phyloP scores from a whole-genome alignment of 345 rosid species.

The Boechera retrofracta region DNA sequence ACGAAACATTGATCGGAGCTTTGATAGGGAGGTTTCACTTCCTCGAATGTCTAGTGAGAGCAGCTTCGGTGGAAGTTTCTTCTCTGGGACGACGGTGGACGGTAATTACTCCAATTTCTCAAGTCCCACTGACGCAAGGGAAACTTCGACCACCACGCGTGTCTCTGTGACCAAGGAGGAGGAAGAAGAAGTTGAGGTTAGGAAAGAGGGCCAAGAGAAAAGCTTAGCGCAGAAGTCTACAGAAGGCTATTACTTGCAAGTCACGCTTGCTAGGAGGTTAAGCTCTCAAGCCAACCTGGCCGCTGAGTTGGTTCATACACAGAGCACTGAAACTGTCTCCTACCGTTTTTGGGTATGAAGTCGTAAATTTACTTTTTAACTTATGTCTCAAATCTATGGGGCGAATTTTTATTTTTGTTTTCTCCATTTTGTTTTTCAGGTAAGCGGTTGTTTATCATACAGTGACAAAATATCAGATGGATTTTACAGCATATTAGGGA shows the following conservation, averaged over 20 bases:
- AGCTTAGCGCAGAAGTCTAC: slow-evolving; percentile 53
- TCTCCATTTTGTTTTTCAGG: slow-evolving; percentile 53
- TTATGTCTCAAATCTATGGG: background rate
- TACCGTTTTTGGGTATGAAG: slow-evolving; percentile 83
- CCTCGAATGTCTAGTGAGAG: slow-evolving; percentile 85
- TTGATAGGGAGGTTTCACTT: slow-evolving; percentile 72
- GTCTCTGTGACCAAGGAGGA: slow-evolving; percentile 50
- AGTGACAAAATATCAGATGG: slow-evolving; percentile 88
- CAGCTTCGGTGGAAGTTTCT: slow-evolving; percentile 79
- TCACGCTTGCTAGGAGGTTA: slow-evolving; percentile 76
- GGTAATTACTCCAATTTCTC: slow-evolving; percentile 52
- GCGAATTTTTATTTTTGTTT: too few species aligned
- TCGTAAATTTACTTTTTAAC: background rate
- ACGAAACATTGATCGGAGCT: slow-evolving; percentile 54
- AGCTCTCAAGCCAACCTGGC: slow-evolving; percentile 65
- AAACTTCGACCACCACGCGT: slow-evolving; percentile 46
- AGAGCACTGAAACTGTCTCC: slow-evolving; percentile 63
- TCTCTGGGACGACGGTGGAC: slow-evolving; percentile 80
- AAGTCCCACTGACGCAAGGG: slow-evolving; percentile 54
- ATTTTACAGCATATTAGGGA: slow-evolving; percentile 89
- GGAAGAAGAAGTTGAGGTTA: slow-evolving; percentile 48
- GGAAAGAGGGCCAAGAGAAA: slow-evolving; percentile 41
- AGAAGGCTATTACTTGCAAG: slow-evolving; percentile 77
- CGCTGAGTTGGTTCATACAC: slow-evolving; percentile 50
- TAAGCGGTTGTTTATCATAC: slow-evolving; percentile 89